Conservation (phyloP, 345 rosid species). For the Eutrema heterophyllum region DNA sequence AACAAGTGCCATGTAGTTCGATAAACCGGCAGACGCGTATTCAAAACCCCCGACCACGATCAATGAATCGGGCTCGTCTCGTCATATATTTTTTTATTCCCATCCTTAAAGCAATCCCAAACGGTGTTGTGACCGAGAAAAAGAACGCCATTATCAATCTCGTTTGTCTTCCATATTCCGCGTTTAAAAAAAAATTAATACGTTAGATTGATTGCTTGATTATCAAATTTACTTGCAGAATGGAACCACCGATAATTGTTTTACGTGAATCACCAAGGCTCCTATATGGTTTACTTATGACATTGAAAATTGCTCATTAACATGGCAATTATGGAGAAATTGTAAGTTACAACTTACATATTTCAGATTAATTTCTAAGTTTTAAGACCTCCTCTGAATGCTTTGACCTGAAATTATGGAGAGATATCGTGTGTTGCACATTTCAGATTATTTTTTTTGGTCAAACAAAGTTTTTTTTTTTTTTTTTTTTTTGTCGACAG, state of each 20-base stretch:
- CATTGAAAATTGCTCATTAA: too few relatives aligned
- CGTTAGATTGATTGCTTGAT: background rate
- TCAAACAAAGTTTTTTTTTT: too few relatives aligned
- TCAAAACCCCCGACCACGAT: constrained; percentile 35
- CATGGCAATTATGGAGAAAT: too few relatives aligned
- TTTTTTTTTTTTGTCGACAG: too few relatives aligned
- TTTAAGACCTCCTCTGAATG: too few relatives aligned
- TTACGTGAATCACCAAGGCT: too few relatives aligned
- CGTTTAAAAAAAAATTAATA: constrained; percentile 11
- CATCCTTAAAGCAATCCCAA: constrained; percentile 38
- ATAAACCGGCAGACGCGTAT: constrained; percentile 30
- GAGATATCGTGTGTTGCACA: too few relatives aligned
- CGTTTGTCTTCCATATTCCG: constrained; percentile 17
- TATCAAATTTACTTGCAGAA: background rate
- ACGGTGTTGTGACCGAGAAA: constrained; percentile 39
- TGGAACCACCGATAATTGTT: constrained; percentile 9
- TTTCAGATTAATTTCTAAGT: too few relatives aligned
- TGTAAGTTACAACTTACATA: too few relatives aligned
- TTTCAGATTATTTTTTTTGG: too few relatives aligned
- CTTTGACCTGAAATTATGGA: too few relatives aligned
- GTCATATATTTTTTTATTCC: constrained; percentile 25
- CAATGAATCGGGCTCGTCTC: constrained; percentile 28
- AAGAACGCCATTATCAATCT: constrained; percentile 24
- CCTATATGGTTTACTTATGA: too few relatives aligned
- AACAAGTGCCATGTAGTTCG: constrained; percentile 41